phyloP scores from a whole-genome alignment of 2,329 filamentous ascomycete species.

The Arthrobotrys entomopaga region DNA sequence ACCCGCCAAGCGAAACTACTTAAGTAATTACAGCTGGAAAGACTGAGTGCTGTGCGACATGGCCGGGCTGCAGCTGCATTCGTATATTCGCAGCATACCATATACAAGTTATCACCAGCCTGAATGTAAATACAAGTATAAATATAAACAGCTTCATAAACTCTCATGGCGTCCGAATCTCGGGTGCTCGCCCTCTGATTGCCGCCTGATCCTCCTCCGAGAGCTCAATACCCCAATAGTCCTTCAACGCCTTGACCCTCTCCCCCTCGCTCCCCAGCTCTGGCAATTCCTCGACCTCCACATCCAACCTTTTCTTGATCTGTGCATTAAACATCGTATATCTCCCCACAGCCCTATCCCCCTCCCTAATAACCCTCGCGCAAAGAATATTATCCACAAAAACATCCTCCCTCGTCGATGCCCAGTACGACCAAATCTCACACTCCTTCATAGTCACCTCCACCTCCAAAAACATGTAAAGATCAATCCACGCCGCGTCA shows the following conservation, averaged over 20 bases:
- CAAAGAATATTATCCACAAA: constrained; percentile 38
- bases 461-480: constrained; percentile 44
- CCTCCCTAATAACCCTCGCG: constrained; percentile 32
- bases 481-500: constrained; percentile 22
- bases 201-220: constrained; percentile 23
- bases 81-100: too few relatives aligned
- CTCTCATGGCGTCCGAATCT: background rate
- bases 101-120: too few relatives aligned
- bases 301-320: constrained; percentile 22
- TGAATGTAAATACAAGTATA: too few relatives aligned
- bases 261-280: constrained; percentile 27
- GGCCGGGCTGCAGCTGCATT: too few relatives aligned
- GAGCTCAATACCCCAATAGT: constrained; percentile 38
- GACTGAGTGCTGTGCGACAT: too few relatives aligned
- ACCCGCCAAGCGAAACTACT: constrained; percentile 5
- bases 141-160: background rate
- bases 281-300: constrained; percentile 10
- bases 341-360: constrained; percentile 27
- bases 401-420: constrained; percentile 13
- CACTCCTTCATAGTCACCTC: constrained; percentile 40
- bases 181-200: constrained; percentile 24
- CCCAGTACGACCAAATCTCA: constrained; percentile 35
- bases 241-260: constrained; percentile 18
- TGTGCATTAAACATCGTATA: constrained; percentile 30
- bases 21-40: too few relatives aligned